Base-by-base conservation (phyloP, 176 grass and related monocot species). In the Paspalum vaginatum region DNA sequence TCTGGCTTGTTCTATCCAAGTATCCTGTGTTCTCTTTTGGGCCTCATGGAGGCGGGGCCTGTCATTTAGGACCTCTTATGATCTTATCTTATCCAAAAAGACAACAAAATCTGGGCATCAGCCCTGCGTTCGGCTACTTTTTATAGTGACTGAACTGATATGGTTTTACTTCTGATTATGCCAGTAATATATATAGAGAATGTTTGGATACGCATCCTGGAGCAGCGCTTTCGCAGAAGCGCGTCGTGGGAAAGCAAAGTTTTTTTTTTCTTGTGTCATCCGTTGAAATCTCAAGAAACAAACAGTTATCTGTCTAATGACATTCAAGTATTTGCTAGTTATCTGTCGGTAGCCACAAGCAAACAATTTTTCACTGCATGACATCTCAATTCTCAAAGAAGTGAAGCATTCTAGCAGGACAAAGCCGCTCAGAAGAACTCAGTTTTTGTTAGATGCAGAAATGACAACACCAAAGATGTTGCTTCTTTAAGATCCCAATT, bases 21-120 rank as follows among this genome's bases (percentile, higher is more conserved):
- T 3, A 32, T 32, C 32, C 63, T 50, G 59, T 38, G 75, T 59
- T 53, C 16, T 16, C 13, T 67, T 75, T 41, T 82, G 24, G 77
- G 50, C 75, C 67, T 79, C 68, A 12, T 58, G 52, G 7, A 22
- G 47, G 45, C 38, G 75, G 40, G 37, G 47, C 53, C 38, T 80
- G 40, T 65, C 80, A 54, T 52, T 70, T 46, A 58, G 55, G 8
- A 32, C 15, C 58, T 16, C 80, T 79, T 32, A 32, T 32, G 32
- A 32, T 32, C 32, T 32, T 32, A 32, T 32, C 32, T 32, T 83
- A 88, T 83, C 86, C 80, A 73, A 3, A 83, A 49, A 26, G 18
- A 59, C 15, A 25, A 70, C 8, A 69, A 54, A 81, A 40, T 37
- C 59, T 66, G 25, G 25, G 11, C 21, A 43, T 25, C 21, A 5